phyloP scores from a whole-genome alignment of 495 filamentous ascomycete genomes.

The Penicillium bovifimosum region DNA sequence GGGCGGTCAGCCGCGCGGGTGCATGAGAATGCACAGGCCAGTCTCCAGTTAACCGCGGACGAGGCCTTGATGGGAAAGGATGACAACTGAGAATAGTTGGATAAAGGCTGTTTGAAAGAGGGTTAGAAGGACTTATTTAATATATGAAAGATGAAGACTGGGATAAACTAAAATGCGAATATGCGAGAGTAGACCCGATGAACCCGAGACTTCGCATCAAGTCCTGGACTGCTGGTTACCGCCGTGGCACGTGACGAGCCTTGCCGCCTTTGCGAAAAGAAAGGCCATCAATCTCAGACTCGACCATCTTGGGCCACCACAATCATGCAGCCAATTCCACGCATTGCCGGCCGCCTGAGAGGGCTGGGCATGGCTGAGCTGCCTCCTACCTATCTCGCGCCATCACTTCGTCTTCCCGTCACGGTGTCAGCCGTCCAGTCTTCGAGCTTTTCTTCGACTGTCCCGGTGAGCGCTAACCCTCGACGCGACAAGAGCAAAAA shows the following conservation, averaged over 20 bases:
- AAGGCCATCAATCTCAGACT: conserved; percentile 10
- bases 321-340: conserved; percentile 36
- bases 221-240: neutral
- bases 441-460: conserved; percentile 44
- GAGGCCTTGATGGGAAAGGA: neutral
- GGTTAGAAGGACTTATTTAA: neutral
- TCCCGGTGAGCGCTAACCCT: conserved; percentile 28
- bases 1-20: conserved; percentile 37
- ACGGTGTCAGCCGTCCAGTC: conserved; percentile 28
- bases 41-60: neutral
- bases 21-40: conserved; percentile 23
- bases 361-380: conserved; percentile 31
- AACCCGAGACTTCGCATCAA: neutral
- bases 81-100: neutral
- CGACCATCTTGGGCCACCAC: conserved; percentile 8
- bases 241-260: conserved; percentile 14
- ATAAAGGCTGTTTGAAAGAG: no score
- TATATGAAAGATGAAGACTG: neutral
- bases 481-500: conserved; percentile 40
- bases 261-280: conserved; percentile 19
- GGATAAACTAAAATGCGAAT: neutral
- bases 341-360: conserved; percentile 12
- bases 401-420: conserved; percentile 39
- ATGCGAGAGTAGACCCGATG: neutral
- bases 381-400: conserved; percentile 42